Conservation (phyloP, 2,329 filamentous ascomycete genomes). For the Amesomyces nigricolor region DNA sequence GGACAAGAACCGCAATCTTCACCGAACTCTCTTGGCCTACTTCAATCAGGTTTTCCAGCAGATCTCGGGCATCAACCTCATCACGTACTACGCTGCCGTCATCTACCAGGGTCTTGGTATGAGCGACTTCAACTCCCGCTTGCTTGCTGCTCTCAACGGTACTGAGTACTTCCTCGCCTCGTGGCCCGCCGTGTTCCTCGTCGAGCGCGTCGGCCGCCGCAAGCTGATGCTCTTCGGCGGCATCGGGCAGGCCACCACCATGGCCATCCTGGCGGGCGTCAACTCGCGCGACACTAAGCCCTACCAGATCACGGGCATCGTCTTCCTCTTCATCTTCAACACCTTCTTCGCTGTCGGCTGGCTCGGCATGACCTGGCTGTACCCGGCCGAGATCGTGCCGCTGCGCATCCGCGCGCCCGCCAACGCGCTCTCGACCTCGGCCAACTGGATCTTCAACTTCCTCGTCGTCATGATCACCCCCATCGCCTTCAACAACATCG, state of each 20-base stretch:
- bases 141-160: slow-evolving; percentile 47
- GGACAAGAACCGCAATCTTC: slow-evolving; percentile 25
- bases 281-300: slow-evolving; percentile 25
- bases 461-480: slow-evolving; percentile 58
- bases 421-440: slow-evolving; percentile 55
- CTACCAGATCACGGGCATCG: slow-evolving; percentile 31
- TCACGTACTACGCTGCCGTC: slow-evolving; percentile 44
- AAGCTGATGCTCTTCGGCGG: slow-evolving; percentile 40
- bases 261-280: slow-evolving; percentile 61
- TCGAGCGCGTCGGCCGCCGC: slow-evolving; percentile 42
- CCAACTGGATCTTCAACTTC: slow-evolving; percentile 52
- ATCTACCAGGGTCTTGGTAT: slow-evolving; percentile 35
- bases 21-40: slow-evolving; percentile 24
- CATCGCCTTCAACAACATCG: slow-evolving; percentile 54
- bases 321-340: slow-evolving; percentile 48
- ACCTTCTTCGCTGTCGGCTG: slow-evolving; percentile 49
- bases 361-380: slow-evolving; percentile 54
- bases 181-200: slow-evolving; percentile 49
- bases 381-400: slow-evolving; percentile 52
- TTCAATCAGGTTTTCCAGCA: slow-evolving; percentile 28
- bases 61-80: slow-evolving; percentile 39
- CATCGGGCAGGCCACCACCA: slow-evolving; percentile 55
- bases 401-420: slow-evolving; percentile 49
- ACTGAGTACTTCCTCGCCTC: slow-evolving; percentile 54
- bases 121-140: slow-evolving; percentile 35